phyloP scores from a whole-genome alignment of 2,329 filamentous ascomycete genomes.

The Rhinocladiella mackenziei region DNA sequence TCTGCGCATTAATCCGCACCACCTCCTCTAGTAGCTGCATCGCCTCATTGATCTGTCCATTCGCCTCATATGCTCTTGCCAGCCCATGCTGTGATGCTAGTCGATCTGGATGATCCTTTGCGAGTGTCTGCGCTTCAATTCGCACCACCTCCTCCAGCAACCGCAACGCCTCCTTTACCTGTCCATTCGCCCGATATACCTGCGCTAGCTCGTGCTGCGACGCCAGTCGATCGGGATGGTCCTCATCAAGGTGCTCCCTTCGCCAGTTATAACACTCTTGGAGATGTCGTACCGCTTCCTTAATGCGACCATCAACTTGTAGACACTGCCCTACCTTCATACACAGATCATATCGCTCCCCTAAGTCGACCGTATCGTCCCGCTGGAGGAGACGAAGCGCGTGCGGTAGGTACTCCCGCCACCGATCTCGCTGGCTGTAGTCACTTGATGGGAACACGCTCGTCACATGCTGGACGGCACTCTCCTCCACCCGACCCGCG shows the following conservation, averaged over 20 bases:
- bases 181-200: constrained; percentile 25
- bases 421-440: constrained; percentile 2
- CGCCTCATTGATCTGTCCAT: constrained; percentile 10
- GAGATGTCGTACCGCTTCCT: constrained; percentile 2
- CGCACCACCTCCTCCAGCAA: constrained; percentile 11
- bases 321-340: neutral
- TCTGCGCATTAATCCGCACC: constrained; percentile 25
- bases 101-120: constrained; percentile 30
- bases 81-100: constrained; percentile 15
- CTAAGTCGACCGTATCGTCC: neutral
- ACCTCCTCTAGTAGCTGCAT: constrained; percentile 10
- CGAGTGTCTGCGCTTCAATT: constrained; percentile 28
- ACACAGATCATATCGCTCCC: neutral
- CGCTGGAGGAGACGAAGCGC: constrained; percentile 4
- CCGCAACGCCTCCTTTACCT: constrained; percentile 22
- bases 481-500: neutral
- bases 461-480: constrained; percentile 1
- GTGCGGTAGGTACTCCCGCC: constrained; percentile 10
- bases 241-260: constrained; percentile 21
- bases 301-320: constrained; percentile 4
- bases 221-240: constrained; percentile 27
- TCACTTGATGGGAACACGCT: constrained; percentile 4
- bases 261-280: constrained; percentile 6
- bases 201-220: constrained; percentile 17
- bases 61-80: constrained; percentile 3